A percentile compares a stretch with the other conserved stretches of the same genome.
These are phyloP conservation scores for Scheffersomyces titani DNA, from an alignment of 1,139 yeast species.

Conservation along the genomic window DNA sequence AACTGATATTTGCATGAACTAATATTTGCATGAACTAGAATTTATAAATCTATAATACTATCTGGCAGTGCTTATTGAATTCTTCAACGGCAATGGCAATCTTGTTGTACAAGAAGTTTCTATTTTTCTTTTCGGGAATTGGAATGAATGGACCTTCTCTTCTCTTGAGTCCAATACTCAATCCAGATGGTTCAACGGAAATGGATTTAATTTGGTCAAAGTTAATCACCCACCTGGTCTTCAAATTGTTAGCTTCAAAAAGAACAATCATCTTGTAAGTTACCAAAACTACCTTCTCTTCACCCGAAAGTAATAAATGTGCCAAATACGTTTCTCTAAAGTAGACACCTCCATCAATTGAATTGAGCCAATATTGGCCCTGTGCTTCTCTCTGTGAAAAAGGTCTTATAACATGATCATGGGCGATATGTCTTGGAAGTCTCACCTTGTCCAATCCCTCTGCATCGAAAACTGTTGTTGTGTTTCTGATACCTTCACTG, in stretches of 20 bases:
- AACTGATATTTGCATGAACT: constrained; percentile 6
- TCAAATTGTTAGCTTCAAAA: constrained; percentile 63
- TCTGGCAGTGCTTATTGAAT: constrained; percentile 65
- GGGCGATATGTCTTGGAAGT: constrained; percentile 73
- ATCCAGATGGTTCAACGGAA: constrained; percentile 78
- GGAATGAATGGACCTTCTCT: constrained; percentile 77
- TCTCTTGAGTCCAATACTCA: constrained; percentile 63
- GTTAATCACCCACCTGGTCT: constrained; percentile 64
- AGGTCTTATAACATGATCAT: constrained; percentile 70
- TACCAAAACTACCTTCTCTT: constrained; percentile 73
- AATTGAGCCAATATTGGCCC: constrained; percentile 91
- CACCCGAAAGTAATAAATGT: constrained; percentile 80
- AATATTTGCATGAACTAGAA: constrained; percentile 5
- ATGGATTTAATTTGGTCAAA: constrained; percentile 67
- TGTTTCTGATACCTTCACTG: constrained; percentile 90
- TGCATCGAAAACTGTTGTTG: constrained; percentile 87
- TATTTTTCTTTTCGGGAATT: constrained; percentile 64
- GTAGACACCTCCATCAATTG: constrained; percentile 77
- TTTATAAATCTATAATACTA: constrained; percentile 23
- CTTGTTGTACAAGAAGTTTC: constrained; percentile 67
- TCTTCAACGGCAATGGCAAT: constrained; percentile 82
- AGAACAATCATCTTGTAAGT: constrained; percentile 73
- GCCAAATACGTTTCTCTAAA: constrained; percentile 78
- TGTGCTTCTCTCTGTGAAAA: constrained; percentile 85
- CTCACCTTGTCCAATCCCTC: constrained; percentile 81